Evolutionary conservation across 495 filamentous ascomycete species (phyloP).

Genomic region (Hypoxylon subgilvum): DNA sequence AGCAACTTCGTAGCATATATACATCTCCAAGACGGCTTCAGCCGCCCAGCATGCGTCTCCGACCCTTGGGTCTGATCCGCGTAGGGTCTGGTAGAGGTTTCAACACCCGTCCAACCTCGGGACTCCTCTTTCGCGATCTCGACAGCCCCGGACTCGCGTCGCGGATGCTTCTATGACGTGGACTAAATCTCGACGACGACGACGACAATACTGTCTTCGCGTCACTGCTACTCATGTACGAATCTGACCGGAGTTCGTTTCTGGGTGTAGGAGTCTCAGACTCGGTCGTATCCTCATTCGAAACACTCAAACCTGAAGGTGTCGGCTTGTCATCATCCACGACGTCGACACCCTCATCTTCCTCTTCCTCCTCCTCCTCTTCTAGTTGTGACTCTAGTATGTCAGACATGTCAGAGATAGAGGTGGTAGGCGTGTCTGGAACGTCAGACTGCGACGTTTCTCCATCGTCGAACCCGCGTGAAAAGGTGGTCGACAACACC

Average conservation of each 20-base stretch:
- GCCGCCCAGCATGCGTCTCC: conserved; percentile 36
- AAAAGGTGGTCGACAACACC: conserved; percentile 32
- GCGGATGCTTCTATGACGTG: conserved; percentile 22
- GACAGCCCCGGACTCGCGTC: conserved; percentile 39
- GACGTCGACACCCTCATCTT: conserved; percentile 1
- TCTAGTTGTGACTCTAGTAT: conserved; percentile 29
- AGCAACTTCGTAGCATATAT: conserved; percentile 37
- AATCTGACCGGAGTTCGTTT: conserved; percentile 37
- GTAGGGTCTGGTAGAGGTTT: conserved; percentile 46
- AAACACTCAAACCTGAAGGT: background rate
- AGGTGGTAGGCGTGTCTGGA: conserved; percentile 43
- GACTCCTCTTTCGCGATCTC: conserved; percentile 46
- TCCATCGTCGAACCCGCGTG: conserved; percentile 40
- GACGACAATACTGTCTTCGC: conserved; percentile 33
- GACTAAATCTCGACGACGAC: conserved; percentile 30
- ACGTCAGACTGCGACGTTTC: conserved; percentile 44
- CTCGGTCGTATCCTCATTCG: conserved; percentile 30
- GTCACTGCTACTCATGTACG: conserved; percentile 37
- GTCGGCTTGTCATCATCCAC: conserved; percentile 17
- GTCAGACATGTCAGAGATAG: conserved; percentile 46
- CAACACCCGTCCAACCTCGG: conserved; percentile 48
- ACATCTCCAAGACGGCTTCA: conserved; percentile 23
- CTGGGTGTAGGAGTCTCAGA: conserved; percentile 51
- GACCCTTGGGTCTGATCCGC: conserved; percentile 43
- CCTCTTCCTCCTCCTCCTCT: conserved; percentile 15